Conservation (phyloP, 31 red algal genomes). For the Asparagopsis taxiformis region DNA sequence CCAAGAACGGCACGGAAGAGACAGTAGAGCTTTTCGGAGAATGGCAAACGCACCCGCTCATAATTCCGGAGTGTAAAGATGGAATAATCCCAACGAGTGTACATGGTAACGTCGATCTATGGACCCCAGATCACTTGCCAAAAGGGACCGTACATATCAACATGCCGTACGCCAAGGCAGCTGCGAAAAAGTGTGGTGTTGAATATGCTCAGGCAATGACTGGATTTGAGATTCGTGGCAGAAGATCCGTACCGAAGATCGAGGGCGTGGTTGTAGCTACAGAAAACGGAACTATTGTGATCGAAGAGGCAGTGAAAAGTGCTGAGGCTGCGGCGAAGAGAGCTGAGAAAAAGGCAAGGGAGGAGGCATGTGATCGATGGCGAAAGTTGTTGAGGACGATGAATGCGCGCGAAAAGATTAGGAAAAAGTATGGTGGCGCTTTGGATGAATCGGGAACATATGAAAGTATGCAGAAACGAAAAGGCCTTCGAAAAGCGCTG, state of each 20-base stretch:
- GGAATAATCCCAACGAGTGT: conserved; percentile 66
- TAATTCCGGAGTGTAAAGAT: conserved; percentile 43
- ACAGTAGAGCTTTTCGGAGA: conserved; percentile 81
- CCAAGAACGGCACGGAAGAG: conserved; percentile 46
- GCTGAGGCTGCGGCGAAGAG: conserved; percentile 26
- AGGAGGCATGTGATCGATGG: conserved; percentile 57
- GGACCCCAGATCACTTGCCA: conserved; percentile 85
- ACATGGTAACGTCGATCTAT: conserved; percentile 88
- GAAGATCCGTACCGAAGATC: conserved; percentile 77
- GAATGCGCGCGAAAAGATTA: too few relatives aligned
- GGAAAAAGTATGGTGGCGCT: conserved; percentile 53
- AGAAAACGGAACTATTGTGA: conserved; percentile 53
- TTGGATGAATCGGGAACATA: conserved; percentile 7
- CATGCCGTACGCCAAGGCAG: conserved; percentile 59
- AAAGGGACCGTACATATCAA: conserved; percentile 71
- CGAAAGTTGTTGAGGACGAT: conserved; percentile 41
- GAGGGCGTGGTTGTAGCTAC: conserved; percentile 86
- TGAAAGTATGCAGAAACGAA: conserved; percentile 26
- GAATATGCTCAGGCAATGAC: conserved; percentile 92
- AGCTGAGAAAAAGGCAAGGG: conserved; percentile 29
- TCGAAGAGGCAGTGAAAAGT: conserved; percentile 50
- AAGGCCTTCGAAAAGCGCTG: conserved; percentile 14
- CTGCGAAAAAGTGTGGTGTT: conserved; percentile 62
- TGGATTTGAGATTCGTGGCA: conserved; percentile 85
- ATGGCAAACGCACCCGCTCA: conserved; percentile 83